These are phyloP conservation scores for Colletotrichum phormii DNA, from an alignment of 2,329 filamentous ascomycete genomes.

Conservation along the genomic window DNA sequence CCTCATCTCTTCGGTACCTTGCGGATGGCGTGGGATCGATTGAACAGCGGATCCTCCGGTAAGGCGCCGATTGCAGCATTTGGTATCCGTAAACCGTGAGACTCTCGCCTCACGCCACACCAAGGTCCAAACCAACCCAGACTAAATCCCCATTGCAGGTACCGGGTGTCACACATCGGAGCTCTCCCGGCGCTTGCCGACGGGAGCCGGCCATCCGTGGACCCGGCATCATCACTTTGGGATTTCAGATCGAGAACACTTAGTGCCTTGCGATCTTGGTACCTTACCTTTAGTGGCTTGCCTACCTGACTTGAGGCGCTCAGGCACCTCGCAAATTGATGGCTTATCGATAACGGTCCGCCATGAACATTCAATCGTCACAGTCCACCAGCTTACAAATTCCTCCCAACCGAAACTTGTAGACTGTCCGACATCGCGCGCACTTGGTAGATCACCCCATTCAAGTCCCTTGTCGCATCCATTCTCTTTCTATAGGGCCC, in stretches of 20 bases:
- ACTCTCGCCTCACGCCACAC: background rate
- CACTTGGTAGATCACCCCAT: background rate
- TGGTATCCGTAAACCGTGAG: no score
- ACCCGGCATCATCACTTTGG: background rate
- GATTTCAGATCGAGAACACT: background rate
- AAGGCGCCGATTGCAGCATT: background rate
- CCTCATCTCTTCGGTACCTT: slow-evolving; percentile 2
- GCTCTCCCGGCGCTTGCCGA: background rate
- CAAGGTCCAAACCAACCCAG: background rate
- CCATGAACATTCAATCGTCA: background rate
- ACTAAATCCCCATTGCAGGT: background rate
- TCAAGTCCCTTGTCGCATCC: background rate
- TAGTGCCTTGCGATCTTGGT: background rate
- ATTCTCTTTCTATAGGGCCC: background rate
- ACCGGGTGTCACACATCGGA: background rate
- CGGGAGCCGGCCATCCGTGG: background rate
- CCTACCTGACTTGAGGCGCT: background rate
- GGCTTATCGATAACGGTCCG: slow-evolving; percentile 18
- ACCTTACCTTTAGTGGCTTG: background rate
- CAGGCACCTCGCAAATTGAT: background rate
- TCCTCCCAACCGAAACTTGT: background rate
- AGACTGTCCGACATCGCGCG: background rate
- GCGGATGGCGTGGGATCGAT: slow-evolving; percentile 4
- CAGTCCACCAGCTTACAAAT: slow-evolving; percentile 4
- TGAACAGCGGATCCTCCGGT: background rate